Base-by-base conservation (phyloP, 116 monocot species). In the Dioscorea cayenensis region DNA sequence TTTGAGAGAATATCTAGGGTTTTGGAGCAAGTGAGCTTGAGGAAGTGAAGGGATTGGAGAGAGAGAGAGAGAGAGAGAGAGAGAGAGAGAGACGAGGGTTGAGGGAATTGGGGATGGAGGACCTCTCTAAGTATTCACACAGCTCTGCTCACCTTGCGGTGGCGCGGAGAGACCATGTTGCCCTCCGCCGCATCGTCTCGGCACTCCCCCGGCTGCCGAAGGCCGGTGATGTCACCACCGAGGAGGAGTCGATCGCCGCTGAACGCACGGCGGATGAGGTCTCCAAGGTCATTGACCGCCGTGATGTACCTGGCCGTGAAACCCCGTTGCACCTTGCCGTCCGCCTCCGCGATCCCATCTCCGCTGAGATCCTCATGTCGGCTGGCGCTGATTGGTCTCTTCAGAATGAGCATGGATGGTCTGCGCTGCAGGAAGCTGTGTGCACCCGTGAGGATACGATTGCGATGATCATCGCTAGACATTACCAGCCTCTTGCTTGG, bases 311-410 rank as follows among this genome's bases (percentile, higher is more conserved):
- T 17, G 64, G 80, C 38, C 82, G 97, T 11, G 93, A 93, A 73
- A 97, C 97, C 18, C 97, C 97, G 14, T 88, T 97, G 29, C 97
- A 97, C 73, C 88, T 97, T 16, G 97, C 93, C 6, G 97, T 97
- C 58, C 88, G 97, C 18, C 78, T 97, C 32, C 72, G 90, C 16
- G 97, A 97, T 36, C 76, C 86, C n/a, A 79, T 85, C 65, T 84
- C 97, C 2, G 93, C 89, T 7, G 97, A 97, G 65, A 82, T 90
- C 51, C 83, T 97, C 27, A 97, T 97, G 93, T 85, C 72, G 21
- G 90, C 83, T 14, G 97, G 97, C 32, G 97, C 97, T 0, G 90
- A 93, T 74, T 93, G 97, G 97, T 97, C 93, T 28, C 83, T 93
- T n/a, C 96, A 96, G 82, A 96, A 96, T 67, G 92, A 86, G 27